A percentile compares a stretch with the other conserved stretches of the same genome.
Conservation (phyloP, 129 eudicot genomes). For the Heracleum sosnowskyi region DNA sequence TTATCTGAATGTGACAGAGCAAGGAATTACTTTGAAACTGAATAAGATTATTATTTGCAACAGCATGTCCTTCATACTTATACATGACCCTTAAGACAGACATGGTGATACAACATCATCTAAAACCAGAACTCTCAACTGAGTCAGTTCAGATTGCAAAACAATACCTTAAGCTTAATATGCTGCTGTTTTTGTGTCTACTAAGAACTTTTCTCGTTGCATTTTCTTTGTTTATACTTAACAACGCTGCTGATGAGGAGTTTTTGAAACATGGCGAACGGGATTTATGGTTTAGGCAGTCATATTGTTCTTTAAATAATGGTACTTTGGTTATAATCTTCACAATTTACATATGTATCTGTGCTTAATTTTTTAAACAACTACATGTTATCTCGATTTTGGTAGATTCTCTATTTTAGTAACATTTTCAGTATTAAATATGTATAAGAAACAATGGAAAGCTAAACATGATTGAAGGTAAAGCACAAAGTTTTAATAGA, state of each 20-base stretch:
- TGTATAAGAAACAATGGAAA: constrained; percentile 54
- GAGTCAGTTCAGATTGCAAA: neutral
- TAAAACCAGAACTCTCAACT: neutral
- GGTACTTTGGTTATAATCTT: neutral
- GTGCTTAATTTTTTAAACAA: too few relatives aligned
- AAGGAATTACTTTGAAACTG: neutral
- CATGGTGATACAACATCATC: neutral
- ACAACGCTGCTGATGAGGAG: neutral
- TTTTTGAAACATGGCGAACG: neutral
- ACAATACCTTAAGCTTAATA: neutral
- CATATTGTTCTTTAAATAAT: too few relatives aligned
- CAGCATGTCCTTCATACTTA: neutral
- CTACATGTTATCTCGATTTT: too few relatives aligned
- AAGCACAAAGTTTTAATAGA: constrained; percentile 8
- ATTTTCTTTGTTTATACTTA: too few relatives aligned
- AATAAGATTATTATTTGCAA: neutral
- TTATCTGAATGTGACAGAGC: neutral
- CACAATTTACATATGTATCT: too few relatives aligned
- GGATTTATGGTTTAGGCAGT: neutral
- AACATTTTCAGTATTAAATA: neutral
- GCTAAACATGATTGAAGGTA: constrained; percentile 61
- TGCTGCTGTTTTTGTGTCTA: neutral
- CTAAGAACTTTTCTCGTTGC: neutral
- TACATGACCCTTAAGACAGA: neutral
- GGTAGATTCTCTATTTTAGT: neutral